Evolutionary conservation across 1,284 basidiomycete species (phyloP).

Genomic region (Trametes pubescens): DNA sequence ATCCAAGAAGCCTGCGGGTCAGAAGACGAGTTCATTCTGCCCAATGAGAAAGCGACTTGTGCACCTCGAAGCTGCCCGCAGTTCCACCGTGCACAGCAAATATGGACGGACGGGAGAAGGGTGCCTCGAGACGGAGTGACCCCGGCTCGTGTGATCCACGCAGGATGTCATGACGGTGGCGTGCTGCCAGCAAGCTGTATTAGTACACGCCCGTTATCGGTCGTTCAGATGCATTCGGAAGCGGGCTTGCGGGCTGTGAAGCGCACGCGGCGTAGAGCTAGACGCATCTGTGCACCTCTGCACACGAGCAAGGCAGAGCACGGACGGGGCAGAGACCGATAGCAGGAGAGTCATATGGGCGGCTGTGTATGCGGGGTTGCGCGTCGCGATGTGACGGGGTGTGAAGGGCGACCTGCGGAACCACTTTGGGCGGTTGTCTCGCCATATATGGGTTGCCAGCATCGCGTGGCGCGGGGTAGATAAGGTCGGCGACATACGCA

Average conservation of each 20-base stretch:
- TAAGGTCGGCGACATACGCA: conserved; percentile 32
- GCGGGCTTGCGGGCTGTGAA: background rate
- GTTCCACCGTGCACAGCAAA: background rate
- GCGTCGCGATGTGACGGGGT: conserved; percentile 16
- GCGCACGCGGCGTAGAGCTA: background rate
- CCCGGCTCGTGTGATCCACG: conserved; percentile 33
- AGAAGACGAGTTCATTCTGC: background rate
- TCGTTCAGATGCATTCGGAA: conserved; percentile 11
- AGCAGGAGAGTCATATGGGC: conserved; percentile 18
- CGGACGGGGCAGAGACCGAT: conserved; percentile 7
- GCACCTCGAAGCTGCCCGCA: background rate
- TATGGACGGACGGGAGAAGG: background rate
- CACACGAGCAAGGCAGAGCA: background rate
- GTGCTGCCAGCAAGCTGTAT: conserved; percentile 13
- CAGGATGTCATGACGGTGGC: conserved; percentile 21
- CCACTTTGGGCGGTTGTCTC: conserved; percentile 24
- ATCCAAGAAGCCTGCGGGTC: background rate
- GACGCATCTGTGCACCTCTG: background rate
- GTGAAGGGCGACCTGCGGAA: conserved; percentile 17
- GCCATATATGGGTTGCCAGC: conserved; percentile 27
- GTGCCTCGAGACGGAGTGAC: conserved; percentile 5
- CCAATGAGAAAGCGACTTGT: background rate
- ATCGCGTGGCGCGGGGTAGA: conserved; percentile 31
- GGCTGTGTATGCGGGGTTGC: conserved; percentile 12
- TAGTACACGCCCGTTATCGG: conserved; percentile 12